A percentile compares a stretch with the other conserved stretches of the same genome.
phyloP scores from a whole-genome alignment of 257 asterid species.

The Solanum gandarillasii region DNA sequence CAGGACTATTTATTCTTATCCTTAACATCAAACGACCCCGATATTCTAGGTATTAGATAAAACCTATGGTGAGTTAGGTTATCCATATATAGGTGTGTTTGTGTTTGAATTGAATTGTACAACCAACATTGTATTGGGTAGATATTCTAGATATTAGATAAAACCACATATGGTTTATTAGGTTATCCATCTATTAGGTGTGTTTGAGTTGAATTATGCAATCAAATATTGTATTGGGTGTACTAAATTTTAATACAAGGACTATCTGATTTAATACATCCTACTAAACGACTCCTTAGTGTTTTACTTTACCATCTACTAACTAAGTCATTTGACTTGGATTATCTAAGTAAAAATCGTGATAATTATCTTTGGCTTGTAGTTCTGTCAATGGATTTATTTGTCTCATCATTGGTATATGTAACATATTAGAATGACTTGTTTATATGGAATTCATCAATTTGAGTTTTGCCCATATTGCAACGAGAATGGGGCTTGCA shows the following conservation, averaged over 20 bases:
- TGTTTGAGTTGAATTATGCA: background rate
- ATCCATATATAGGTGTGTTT: too few relatives aligned
- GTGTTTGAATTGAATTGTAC: background rate
- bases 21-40: too few relatives aligned
- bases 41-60: too few relatives aligned
- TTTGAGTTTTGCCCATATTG: background rate
- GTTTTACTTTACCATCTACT: background rate
- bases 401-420: too few relatives aligned
- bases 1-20: too few relatives aligned
- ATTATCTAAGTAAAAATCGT: too few relatives aligned
- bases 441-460: background rate
- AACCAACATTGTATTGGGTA: background rate
- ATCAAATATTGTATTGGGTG: background rate
- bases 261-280: too few relatives aligned
- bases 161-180: background rate
- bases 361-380: too few relatives aligned
- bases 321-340: background rate
- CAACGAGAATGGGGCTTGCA: slow-evolving; percentile 53
- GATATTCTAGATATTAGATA: background rate
- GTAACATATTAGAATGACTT: background rate
- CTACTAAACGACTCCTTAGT: background rate
- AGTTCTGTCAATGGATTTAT: too few relatives aligned
- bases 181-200: too few relatives aligned
- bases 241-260: too few relatives aligned
- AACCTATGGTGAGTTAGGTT: too few relatives aligned